Evolutionary conservation across 108 stramenopile species (phyloP), one percentile per base, ranked within the genome.

Genomic region (Skeletonema menzelii): DNA sequence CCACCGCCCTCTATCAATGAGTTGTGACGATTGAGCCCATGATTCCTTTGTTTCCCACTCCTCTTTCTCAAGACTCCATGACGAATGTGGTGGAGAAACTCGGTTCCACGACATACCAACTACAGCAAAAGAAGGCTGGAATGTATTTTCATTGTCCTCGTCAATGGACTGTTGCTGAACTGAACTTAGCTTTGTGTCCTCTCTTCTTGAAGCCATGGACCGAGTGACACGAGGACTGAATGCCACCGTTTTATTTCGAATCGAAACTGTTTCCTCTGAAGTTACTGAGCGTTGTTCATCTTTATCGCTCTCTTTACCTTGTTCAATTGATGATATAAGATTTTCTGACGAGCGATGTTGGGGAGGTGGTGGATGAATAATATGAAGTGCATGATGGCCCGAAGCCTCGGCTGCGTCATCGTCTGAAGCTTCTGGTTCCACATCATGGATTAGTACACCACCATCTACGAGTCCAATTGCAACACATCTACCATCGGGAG

Each of bases 401-500:
- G 22, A 62, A 11, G 12, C 44, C 12, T 35, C 68, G 14, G 49
- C 69, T 38, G 27, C 42, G 24, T 37, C 72, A 19, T 57, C 37
- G 6, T 69, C 40, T 0, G 49, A 20, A 14, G 24, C 40, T 56
- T 42, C 61, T 6, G 72, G 59, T 27, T 91, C 92, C n/a, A 90
- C 84, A 46, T 79, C 66, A 55, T 85, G 87, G 14, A 88, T 70
- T 1, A 76, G 63, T 2, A 88, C 68, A 0, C 59, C 82, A 38
- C 84, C 80, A 55, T 86, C 73, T 12, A 59, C 34, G 8, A 70
- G 49, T 20, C 83, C 83, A 28, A 95, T 65, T 26, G 90, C 94
- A 26, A 95, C 53, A 35, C 62, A 69, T 35, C 85, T 69, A 20
- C 94, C 94, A 79, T 90, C 90, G 12, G 94, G 90, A 57, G 90